phyloP scores from a whole-genome alignment of 2,329 filamentous ascomycete species.

The Paecilomyces niveus region DNA sequence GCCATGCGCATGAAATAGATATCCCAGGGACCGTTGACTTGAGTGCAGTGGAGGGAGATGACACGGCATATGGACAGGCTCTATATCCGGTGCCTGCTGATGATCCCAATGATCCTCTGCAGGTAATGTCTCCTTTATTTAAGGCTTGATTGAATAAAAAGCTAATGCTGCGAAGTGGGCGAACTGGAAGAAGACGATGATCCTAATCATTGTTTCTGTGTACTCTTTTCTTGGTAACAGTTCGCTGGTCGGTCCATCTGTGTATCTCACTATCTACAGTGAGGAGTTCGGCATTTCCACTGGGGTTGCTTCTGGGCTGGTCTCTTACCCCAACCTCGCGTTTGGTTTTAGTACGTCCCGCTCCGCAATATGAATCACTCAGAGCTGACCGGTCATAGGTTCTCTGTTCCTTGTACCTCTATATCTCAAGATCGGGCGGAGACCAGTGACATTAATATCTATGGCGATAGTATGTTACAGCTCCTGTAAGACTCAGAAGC shows the following conservation, averaged over 20 bases:
- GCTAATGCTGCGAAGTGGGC: constrained; percentile 39
- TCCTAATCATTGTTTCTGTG: constrained; percentile 46
- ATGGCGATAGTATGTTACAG: constrained; percentile 25
- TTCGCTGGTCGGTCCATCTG: constrained; percentile 49
- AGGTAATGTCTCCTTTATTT: constrained; percentile 23
- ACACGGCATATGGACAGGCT: constrained; percentile 54
- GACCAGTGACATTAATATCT: constrained; percentile 38
- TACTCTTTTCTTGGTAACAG: constrained; percentile 56
- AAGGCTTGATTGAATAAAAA: neutral
- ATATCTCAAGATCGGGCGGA: constrained; percentile 47
- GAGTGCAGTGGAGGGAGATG: constrained; percentile 48
- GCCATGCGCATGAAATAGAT: constrained; percentile 51
- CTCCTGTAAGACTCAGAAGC: neutral
- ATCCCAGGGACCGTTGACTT: constrained; percentile 53
- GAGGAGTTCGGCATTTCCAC: constrained; percentile 46
- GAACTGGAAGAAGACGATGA: constrained; percentile 49
- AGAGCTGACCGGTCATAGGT: constrained; percentile 11
- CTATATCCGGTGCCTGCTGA: constrained; percentile 55
- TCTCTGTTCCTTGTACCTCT: constrained; percentile 51
- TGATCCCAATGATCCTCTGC: constrained; percentile 55
- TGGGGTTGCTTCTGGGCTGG: constrained; percentile 47
- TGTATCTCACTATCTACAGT: constrained; percentile 51
- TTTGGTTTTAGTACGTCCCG: constrained; percentile 47
- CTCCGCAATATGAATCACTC: neutral
- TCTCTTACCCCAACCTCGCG: constrained; percentile 55